A percentile compares a stretch with the other conserved stretches of the same genome.
These are phyloP conservation scores for Escovopsis sp. DNA, from an alignment of 2,329 filamentous ascomycete species.

Conservation along the genomic window DNA sequence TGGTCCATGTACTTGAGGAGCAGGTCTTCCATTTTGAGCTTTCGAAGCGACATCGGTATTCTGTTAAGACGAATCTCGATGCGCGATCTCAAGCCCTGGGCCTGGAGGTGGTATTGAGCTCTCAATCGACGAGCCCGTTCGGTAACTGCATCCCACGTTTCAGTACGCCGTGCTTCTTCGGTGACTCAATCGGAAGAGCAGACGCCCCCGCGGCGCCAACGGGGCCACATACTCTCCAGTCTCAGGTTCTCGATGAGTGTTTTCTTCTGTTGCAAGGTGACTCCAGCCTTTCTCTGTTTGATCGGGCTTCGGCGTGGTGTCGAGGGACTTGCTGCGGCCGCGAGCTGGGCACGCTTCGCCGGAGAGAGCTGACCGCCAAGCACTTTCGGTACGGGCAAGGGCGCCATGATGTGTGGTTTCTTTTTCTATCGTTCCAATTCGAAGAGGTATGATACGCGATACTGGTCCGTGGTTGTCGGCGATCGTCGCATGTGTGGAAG, in stretches of 20 bases:
- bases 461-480: background rate
- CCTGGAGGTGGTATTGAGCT: constrained; percentile 78
- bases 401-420: constrained; percentile 27
- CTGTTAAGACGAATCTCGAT: constrained; percentile 90
- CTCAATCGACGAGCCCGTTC: constrained; percentile 77
- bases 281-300: constrained; percentile 44
- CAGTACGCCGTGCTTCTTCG: constrained; percentile 1
- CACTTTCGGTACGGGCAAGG: constrained; percentile 24
- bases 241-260: constrained; percentile 80
- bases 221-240: constrained; percentile 55
- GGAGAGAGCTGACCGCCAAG: constrained; percentile 12
- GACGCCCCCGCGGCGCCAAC: background rate
- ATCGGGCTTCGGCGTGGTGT: constrained; percentile 41
- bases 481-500: background rate
- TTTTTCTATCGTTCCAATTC: constrained; percentile 1
- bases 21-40: constrained; percentile 70
- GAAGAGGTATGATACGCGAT: background rate
- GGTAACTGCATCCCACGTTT: constrained; percentile 44
- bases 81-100: constrained; percentile 68
- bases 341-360: constrained; percentile 8
- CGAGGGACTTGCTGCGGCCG: constrained; percentile 17
- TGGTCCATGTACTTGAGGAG: constrained; percentile 36
- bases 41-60: constrained; percentile 67
- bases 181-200: background rate
- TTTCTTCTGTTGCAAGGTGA: constrained; percentile 64